Percentiles rank a stretch among this genome's conserved stretches.
Conservation (phyloP, 768 basidiomycete genomes). For the Tulasnella sp. region DNA sequence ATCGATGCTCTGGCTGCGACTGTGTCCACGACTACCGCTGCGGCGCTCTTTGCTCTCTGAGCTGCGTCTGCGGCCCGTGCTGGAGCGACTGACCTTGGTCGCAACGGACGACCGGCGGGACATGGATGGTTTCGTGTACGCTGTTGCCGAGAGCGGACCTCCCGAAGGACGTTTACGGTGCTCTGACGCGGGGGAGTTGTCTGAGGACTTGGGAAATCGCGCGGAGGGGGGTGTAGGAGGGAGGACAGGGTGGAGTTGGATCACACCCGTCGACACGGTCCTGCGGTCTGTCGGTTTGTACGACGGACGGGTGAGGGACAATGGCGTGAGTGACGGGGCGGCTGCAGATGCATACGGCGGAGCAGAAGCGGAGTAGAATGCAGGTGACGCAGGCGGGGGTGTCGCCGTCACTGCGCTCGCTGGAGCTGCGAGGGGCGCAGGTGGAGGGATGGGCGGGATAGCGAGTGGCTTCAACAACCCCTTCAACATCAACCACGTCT, state of each 20-base stretch:
- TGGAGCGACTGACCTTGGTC: conserved; percentile 11
- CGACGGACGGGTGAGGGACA: conserved; percentile 9
- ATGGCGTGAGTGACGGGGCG: conserved; percentile 23
- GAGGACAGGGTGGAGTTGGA: not conserved
- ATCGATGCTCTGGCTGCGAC: conserved; percentile 6
- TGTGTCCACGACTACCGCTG: not conserved
- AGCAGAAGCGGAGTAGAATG: not conserved
- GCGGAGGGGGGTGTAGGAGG: not conserved
- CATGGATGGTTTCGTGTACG: not conserved
- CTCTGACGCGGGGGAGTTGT: conserved; percentile 11
- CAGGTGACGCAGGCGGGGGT: not conserved
- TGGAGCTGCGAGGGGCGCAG: not conserved
- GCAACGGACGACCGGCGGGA: conserved; percentile 10
- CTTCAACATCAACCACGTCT: conserved; percentile 54
- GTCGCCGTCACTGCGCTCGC: not conserved
- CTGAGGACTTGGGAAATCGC: conserved; percentile 1
- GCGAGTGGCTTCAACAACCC: not conserved
- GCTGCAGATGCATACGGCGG: conserved; percentile 8
- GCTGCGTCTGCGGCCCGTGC: not conserved
- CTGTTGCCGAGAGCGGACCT: not conserved
- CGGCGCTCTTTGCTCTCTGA: not conserved
- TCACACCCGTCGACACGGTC: not conserved
- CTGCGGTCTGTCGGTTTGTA: not conserved
- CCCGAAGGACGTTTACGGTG: not conserved
- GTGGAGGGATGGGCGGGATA: not conserved